These are phyloP conservation scores for Brassica hybrid DNA, from an alignment of 441 rosid genomes.

Conservation along the genomic window DNA sequence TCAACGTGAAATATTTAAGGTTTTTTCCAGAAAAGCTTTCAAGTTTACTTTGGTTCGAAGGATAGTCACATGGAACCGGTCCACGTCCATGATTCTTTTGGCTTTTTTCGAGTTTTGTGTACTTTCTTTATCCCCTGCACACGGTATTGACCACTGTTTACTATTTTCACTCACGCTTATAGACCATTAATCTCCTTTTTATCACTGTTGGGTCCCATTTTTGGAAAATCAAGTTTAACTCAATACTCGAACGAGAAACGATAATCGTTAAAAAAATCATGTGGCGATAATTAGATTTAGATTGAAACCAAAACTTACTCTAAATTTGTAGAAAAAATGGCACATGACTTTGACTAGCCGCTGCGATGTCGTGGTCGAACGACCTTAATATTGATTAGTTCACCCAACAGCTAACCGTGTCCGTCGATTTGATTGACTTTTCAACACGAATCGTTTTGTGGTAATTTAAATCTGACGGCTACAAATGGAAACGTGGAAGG, in stretches of 20 bases:
- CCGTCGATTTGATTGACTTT: constrained; percentile 44
- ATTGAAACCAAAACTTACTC: constrained; percentile 30
- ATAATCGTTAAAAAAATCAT: constrained; percentile 11
- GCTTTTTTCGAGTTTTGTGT: constrained; percentile 22
- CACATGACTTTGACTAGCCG: constrained; percentile 32
- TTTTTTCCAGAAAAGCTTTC: constrained; percentile 9
- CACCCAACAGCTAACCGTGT: constrained; percentile 27
- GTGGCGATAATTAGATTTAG: not conserved
- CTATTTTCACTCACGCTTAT: constrained; percentile 40
- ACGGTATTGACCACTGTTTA: constrained; percentile 40
- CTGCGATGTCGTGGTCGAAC: constrained; percentile 32
- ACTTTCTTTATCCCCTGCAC: constrained; percentile 27
- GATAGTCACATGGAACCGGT: constrained; percentile 40
- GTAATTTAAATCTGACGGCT: constrained; percentile 29
- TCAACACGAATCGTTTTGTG: constrained; percentile 10
- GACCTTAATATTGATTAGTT: constrained; percentile 21
- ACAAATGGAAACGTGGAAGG: constrained; percentile 28
- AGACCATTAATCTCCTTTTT: constrained; percentile 5
- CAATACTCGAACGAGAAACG: not conserved
- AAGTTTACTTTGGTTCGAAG: constrained; percentile 41
- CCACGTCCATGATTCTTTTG: constrained; percentile 35
- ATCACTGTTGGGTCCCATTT: constrained; percentile 7
- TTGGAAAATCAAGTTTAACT: not conserved
- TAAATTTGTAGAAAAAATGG: not conserved
- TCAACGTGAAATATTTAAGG: constrained; percentile 26